These are phyloP conservation scores for Lotmaria passim DNA, from an alignment of 208 protist species.

Conservation along the genomic window DNA sequence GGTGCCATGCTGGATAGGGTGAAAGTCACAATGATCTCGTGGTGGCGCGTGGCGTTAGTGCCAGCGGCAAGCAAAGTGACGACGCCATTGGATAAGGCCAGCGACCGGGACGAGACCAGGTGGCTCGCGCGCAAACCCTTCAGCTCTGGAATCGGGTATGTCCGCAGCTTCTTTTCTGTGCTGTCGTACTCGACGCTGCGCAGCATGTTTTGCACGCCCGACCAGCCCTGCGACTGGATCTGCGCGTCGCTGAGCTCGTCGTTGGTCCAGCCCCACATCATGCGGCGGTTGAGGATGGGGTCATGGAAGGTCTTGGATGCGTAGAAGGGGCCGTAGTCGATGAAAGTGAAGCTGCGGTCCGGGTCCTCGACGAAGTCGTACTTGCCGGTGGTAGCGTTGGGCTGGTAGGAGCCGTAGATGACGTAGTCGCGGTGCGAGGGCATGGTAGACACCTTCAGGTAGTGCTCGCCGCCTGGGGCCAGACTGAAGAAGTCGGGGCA, in stretches of 20 bases:
- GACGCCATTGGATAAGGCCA: constrained; percentile 9
- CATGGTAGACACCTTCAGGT: constrained; percentile 56
- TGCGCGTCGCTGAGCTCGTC: constrained; percentile 47
- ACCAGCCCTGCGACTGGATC: constrained; percentile 48
- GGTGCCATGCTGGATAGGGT: constrained; percentile 23
- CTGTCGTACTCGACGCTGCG: constrained; percentile 50
- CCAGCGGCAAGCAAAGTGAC: constrained; percentile 16
- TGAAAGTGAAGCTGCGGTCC: constrained; percentile 42
- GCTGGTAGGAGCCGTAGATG: constrained; percentile 42
- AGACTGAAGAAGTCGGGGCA: constrained; percentile 61
- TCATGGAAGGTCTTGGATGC: constrained; percentile 57
- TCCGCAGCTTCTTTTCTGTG: constrained; percentile 45
- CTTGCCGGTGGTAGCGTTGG: constrained; percentile 15
- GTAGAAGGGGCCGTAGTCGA: constrained; percentile 57
- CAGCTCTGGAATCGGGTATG: constrained; percentile 39
- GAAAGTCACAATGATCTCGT: constrained; percentile 54
- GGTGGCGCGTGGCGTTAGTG: constrained; percentile 35
- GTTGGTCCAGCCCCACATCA: constrained; percentile 52
- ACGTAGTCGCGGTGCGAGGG: constrained; percentile 48
- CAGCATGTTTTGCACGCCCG: constrained; percentile 54
- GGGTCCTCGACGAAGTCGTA: constrained; percentile 44
- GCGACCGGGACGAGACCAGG: constrained; percentile 3
- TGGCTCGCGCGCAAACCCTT: constrained; percentile 34
- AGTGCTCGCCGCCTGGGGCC: constrained; percentile 31
- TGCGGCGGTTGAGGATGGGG: constrained; percentile 51